These are phyloP conservation scores for Epicoccum sorghinum DNA, from an alignment of 2,329 filamentous ascomycete genomes.

Conservation along the genomic window DNA sequence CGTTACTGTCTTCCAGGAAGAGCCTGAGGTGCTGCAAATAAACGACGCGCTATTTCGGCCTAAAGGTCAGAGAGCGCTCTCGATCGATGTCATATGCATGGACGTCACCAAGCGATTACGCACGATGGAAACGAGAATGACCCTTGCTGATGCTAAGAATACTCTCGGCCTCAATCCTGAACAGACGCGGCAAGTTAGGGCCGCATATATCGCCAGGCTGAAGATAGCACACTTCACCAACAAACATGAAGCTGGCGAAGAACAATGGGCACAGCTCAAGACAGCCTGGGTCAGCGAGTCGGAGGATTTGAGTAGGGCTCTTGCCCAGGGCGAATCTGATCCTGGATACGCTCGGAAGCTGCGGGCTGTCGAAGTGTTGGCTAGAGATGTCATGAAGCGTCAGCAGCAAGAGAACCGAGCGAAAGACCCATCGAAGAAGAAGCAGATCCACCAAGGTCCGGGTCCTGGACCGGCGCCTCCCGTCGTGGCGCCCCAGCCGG, in stretches of 20 bases:
- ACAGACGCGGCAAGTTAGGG: constrained; percentile 69
- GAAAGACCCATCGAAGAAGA: constrained; percentile 57
- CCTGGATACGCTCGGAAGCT: constrained; percentile 62
- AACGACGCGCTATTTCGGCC: constrained; percentile 34
- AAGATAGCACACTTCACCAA: constrained; percentile 71
- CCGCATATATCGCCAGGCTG: constrained; percentile 70
- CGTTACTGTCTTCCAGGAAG: constrained; percentile 63
- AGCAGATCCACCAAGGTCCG: constrained; percentile 47
- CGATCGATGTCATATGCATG: constrained; percentile 78
- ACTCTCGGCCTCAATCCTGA: constrained; percentile 71
- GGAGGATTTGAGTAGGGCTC: constrained; percentile 60
- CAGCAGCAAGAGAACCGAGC: constrained; percentile 70
- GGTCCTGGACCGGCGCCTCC: constrained; percentile 51
- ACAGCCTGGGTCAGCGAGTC: constrained; percentile 68
- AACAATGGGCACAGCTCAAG: constrained; percentile 75
- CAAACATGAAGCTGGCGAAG: constrained; percentile 73
- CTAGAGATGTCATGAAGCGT: constrained; percentile 78
- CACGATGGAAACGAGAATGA: constrained; percentile 68
- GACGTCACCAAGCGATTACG: constrained; percentile 84
- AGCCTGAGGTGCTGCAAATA: constrained; percentile 59
- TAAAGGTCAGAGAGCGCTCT: constrained; percentile 66
- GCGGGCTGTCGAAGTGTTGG: constrained; percentile 72
- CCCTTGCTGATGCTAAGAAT: constrained; percentile 76
- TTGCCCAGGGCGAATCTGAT: constrained; percentile 60
- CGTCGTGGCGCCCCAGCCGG: constrained; percentile 24